Percentiles rank a stretch among this genome's conserved stretches.
These are phyloP conservation scores for Monoraphidium neglectum DNA, from an alignment of 139 green algal genomes.

Conservation along the genomic window DNA sequence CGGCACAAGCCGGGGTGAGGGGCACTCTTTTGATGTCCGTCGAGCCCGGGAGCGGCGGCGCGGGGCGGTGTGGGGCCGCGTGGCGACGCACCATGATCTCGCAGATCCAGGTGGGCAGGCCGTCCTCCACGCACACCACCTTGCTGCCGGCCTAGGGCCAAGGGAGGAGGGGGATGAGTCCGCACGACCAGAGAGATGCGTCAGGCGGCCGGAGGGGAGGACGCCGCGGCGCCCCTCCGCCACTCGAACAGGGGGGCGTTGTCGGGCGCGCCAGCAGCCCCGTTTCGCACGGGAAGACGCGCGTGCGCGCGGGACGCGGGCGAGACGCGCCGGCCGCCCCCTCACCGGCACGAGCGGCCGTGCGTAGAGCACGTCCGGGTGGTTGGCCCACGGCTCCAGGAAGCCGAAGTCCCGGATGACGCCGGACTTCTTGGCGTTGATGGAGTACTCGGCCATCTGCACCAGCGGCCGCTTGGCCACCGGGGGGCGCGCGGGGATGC, in stretches of 20 bases:
- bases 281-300: too few relatives aligned
- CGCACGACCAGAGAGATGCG: background rate
- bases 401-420: constrained; percentile 56
- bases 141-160: constrained; percentile 26
- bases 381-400: constrained; percentile 55
- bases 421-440: constrained; percentile 76
- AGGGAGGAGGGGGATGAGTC: too few relatives aligned
- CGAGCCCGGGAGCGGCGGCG: background rate
- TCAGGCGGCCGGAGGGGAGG: background rate
- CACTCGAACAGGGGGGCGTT: too few relatives aligned
- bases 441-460: constrained; percentile 77
- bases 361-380: constrained; percentile 78
- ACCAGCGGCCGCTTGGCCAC: constrained; percentile 64
- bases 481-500: constrained; percentile 81
- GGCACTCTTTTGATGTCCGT: too few relatives aligned
- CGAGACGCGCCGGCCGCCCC: background rate
- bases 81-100: constrained; percentile 65
- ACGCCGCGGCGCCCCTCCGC: too few relatives aligned
- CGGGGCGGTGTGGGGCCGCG: background rate
- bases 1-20: too few relatives aligned
- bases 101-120: constrained; percentile 88
- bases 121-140: constrained; percentile 70
- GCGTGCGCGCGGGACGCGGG: background rate
- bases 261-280: too few relatives aligned
- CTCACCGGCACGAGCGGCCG: constrained; percentile 62